Evolutionary conservation across 495 filamentous ascomycete species (phyloP).

Genomic region (Aspergillus homomorphus): DNA sequence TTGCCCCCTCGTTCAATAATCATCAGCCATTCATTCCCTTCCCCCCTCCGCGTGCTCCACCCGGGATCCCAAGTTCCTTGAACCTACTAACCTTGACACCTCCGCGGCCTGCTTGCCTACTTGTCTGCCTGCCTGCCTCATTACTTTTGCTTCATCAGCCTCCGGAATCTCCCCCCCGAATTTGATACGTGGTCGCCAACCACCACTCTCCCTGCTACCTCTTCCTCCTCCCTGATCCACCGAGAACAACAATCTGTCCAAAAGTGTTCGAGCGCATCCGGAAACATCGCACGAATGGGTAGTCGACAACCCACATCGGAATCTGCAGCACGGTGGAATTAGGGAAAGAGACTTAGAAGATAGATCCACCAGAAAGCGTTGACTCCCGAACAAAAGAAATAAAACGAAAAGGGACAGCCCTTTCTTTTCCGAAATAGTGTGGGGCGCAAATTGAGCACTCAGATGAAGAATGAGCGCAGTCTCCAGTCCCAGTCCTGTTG

Average conservation of each 20-base stretch:
- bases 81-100: background rate
- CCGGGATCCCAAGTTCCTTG: background rate
- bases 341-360: slow-evolving; percentile 2
- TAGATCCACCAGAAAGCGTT: background rate
- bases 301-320: slow-evolving; percentile 9
- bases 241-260: background rate
- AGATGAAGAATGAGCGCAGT: slow-evolving; percentile 29
- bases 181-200: background rate
- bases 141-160: background rate
- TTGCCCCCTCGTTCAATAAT: slow-evolving; percentile 1
- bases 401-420: no score
- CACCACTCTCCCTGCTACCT: background rate
- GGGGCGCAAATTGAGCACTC: background rate
- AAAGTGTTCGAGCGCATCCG: background rate
- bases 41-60: background rate
- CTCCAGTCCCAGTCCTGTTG: slow-evolving; percentile 15
- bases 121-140: background rate
- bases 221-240: background rate
- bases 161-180: background rate
- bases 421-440: background rate
- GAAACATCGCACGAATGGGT: slow-evolving; percentile 23
- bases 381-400: background rate
- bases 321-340: slow-evolving; percentile 17
- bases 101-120: background rate
- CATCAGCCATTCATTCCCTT: background rate